phyloP scores from a whole-genome alignment of 1,284 basidiomycete species.

The Cutaneotrichosporon mucoides region DNA sequence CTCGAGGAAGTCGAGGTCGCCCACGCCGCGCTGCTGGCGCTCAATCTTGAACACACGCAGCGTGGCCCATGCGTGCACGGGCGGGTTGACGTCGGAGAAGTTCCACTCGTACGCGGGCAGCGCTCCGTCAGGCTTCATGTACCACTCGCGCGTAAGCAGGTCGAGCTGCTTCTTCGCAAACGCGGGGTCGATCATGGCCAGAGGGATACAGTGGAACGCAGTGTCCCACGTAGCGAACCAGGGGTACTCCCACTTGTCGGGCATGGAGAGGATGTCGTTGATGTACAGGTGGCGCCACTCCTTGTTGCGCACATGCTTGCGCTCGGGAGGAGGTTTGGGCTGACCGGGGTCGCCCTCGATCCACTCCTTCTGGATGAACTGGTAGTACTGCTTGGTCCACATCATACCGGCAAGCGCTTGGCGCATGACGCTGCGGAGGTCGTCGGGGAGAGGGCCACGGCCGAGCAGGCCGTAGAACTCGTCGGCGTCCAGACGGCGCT shows the following conservation, averaged over 20 bases:
- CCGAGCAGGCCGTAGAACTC: conserved; percentile 87
- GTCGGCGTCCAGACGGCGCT: conserved; percentile 83
- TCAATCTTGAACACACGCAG: conserved; percentile 99
- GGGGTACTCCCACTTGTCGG: conserved; percentile 99
- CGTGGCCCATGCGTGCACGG: conserved; percentile 96
- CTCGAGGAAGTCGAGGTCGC: conserved; percentile 90
- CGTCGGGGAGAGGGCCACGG: conserved; percentile 78
- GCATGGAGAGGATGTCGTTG: conserved; percentile 95
- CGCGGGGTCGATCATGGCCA: conserved; percentile 88
- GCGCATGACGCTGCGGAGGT: conserved; percentile 91
- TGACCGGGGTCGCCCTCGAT: conserved; percentile 90
- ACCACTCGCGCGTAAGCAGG: conserved; percentile 95
- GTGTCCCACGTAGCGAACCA: conserved; percentile 95
- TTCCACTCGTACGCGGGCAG: conserved; percentile 99
- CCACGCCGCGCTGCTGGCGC: conserved; percentile 83
- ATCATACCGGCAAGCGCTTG: conserved; percentile 98
- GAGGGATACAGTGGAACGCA: conserved; percentile 96
- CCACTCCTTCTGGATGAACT: conserved; percentile 96
- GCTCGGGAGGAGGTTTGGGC: conserved; percentile 84
- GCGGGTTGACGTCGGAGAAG: conserved; percentile 93
- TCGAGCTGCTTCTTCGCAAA: conserved; percentile 98
- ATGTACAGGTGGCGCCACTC: conserved; percentile 95
- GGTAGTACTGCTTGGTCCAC: conserved; percentile 97
- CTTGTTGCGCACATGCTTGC: conserved; percentile 81
- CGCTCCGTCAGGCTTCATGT: conserved; percentile 94